Conservation (phyloP, 202 grass and related monocot species). For the Dendrocalamus latiflorus region DNA sequence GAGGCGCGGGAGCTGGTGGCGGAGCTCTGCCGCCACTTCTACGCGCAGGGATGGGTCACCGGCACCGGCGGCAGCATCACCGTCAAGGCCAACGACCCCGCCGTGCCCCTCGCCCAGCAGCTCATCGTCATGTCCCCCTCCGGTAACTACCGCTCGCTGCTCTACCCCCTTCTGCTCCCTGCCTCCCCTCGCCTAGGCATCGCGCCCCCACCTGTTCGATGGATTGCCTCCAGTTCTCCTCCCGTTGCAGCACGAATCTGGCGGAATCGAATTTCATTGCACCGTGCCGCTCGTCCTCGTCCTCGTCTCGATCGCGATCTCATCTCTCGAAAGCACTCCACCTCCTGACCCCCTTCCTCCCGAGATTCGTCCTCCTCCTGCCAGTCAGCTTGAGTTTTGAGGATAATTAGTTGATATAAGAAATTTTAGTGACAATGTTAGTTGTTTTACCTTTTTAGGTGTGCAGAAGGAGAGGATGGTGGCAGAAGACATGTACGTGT, state of each 20-base stretch:
- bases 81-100: slow-evolving; percentile 82
- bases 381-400: neutral
- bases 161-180: neutral
- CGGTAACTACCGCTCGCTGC: slow-evolving; percentile 24
- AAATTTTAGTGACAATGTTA: slow-evolving; percentile 3
- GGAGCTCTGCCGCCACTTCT: slow-evolving; percentile 88
- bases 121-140: slow-evolving; percentile 97
- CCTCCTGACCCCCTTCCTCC: no score
- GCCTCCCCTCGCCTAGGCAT: neutral
- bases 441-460: slow-evolving; percentile 32
- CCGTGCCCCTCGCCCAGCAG: slow-evolving; percentile 53
- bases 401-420: neutral
- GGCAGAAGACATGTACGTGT: slow-evolving; percentile 77
- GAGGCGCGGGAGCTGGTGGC: slow-evolving; percentile 78
- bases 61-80: slow-evolving; percentile 97
- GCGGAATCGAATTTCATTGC: no score
- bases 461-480: slow-evolving; percentile 97
- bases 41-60: slow-evolving; percentile 82
- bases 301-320: no score
- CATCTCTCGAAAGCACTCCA: no score
- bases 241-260: no score
- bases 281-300: no score
- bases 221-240: neutral
- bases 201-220: slow-evolving; percentile 17
- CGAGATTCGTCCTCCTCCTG: no score